Evolutionary conservation across 1,284 basidiomycete genomes (phyloP).

Genomic region (Tilletia horrida): DNA sequence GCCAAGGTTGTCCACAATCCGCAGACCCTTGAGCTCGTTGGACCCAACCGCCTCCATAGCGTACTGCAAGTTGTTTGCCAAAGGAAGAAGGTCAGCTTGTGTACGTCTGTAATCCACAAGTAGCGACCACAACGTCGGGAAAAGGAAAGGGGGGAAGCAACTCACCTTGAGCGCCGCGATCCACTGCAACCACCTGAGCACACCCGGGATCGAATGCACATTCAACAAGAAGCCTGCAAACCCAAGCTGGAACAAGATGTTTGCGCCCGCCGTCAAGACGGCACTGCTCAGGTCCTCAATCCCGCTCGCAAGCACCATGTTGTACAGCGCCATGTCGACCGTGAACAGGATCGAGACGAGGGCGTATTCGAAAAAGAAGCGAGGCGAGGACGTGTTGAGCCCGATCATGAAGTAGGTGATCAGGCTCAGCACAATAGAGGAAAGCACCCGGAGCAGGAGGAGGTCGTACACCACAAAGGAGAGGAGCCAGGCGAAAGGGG

Average conservation of each 20-base stretch:
- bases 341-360: slow-evolving; percentile 41
- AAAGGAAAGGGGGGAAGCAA: not conserved
- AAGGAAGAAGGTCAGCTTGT: too few relatives aligned
- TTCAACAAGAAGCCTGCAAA: slow-evolving; percentile 46
- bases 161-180: slow-evolving; percentile 33
- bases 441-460: slow-evolving; percentile 32
- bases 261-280: slow-evolving; percentile 33
- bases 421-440: slow-evolving; percentile 28
- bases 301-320: slow-evolving; percentile 37
- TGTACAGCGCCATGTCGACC: slow-evolving; percentile 33
- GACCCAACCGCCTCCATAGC: slow-evolving; percentile 42
- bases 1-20: slow-evolving; percentile 30
- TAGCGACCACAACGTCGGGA: not conserved
- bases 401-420: slow-evolving; percentile 48
- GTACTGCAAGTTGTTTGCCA: too few relatives aligned
- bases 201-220: slow-evolving; percentile 31
- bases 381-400: slow-evolving; percentile 25
- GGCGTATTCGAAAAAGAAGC: slow-evolving; percentile 41
- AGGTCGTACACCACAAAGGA: slow-evolving; percentile 38
- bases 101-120: not conserved
- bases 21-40: slow-evolving; percentile 34
- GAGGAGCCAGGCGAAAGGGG: slow-evolving; percentile 34
- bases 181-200: slow-evolving; percentile 43
- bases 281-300: slow-evolving; percentile 35
- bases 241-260: slow-evolving; percentile 43